Conservation (phyloP, 2,329 filamentous ascomycete species). For the Trichoderma aggressivum region DNA sequence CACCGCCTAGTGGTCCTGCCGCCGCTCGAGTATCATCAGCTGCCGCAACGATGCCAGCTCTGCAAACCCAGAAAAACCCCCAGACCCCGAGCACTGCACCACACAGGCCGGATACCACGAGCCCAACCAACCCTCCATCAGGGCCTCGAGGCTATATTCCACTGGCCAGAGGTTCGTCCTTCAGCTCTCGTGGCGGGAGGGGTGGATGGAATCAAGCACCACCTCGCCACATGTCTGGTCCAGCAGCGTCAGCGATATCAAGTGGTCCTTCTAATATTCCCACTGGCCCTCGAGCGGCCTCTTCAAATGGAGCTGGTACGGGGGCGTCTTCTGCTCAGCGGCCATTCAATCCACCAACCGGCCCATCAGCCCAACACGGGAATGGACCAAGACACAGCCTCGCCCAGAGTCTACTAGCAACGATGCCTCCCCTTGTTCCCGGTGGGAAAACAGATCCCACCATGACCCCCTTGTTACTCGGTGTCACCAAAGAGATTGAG, state of each 20-base stretch:
- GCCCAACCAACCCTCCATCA: conserved; percentile 49
- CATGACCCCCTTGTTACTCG: conserved; percentile 41
- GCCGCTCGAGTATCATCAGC: conserved; percentile 39
- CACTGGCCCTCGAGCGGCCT: conserved; percentile 44
- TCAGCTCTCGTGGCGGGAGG: conserved; percentile 38
- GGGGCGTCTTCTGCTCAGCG: conserved; percentile 41
- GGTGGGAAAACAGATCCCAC: conserved; percentile 53
- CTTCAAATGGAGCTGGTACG: conserved; percentile 33
- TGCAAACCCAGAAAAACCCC: conserved; percentile 33
- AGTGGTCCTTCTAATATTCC: conserved; percentile 43
- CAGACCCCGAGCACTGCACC: conserved; percentile 34
- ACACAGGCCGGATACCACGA: conserved; percentile 40
- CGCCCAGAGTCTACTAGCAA: conserved; percentile 50
- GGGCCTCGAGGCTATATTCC: conserved; percentile 54
- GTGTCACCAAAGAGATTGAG: conserved; percentile 53
- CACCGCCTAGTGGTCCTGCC: conserved; percentile 45
- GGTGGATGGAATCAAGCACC: conserved; percentile 42
- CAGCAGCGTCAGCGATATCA: conserved; percentile 39
- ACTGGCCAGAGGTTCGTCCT: conserved; percentile 43
- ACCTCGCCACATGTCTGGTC: conserved; percentile 33
- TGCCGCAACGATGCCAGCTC: conserved; percentile 36
- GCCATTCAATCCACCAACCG: conserved; percentile 57
- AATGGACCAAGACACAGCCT: conserved; percentile 42
- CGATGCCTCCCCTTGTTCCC: conserved; percentile 49
- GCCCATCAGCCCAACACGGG: conserved; percentile 44